Base-by-base conservation (phyloP, 495 filamentous ascomycete species). In the Penicillium taxi region DNA sequence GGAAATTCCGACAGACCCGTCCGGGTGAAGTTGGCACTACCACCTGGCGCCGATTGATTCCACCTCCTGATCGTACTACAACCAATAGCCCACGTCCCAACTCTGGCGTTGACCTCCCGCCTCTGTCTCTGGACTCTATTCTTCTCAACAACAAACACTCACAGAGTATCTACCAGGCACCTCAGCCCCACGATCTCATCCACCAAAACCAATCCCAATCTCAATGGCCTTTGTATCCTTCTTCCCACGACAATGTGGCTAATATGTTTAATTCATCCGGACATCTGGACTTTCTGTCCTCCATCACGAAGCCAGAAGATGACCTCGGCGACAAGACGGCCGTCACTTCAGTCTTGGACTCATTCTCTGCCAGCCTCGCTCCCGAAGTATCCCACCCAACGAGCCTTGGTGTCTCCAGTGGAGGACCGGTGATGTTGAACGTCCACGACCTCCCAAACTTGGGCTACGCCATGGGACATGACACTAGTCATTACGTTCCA, bases 1-100 rank as follows among this genome's bases (percentile, higher is more conserved):
- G 72, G 72, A 72, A 67, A 31, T 75, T 75, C 46, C 64, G 61
- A 6, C 62, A 70, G 38, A 67, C 67, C 9, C 51, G 55, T 4
- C 52, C 52, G 11, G 54, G 55, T 6, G 59, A 72, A 35, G 63
- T 63, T 21, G 70, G 69, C 23, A 73, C 65, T 3, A 74, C 71
- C 3, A 69, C 62, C n/a, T 77, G 73, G 73, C 56, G 66, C 39
- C 58, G 55, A 20, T 46, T 77, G n/a, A 55, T 66, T 14, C 58
- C 67, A 11, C 64, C 67, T 0, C 56, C 67, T 0, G 57, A 61
- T 15, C 61, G 63, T 7, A 60, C 42, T 21, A 39, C 52, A 7
- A 57, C 64, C 27, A 64, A 59, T 30, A 70, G 64, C 41, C 63
- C 66, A 1, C 46, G 54, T 17, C 42, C 61, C 9, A 34, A 39